These are phyloP conservation scores for Silene noctiflora DNA, from an alignment of 179 eudicot genomes.

Conservation along the genomic window DNA sequence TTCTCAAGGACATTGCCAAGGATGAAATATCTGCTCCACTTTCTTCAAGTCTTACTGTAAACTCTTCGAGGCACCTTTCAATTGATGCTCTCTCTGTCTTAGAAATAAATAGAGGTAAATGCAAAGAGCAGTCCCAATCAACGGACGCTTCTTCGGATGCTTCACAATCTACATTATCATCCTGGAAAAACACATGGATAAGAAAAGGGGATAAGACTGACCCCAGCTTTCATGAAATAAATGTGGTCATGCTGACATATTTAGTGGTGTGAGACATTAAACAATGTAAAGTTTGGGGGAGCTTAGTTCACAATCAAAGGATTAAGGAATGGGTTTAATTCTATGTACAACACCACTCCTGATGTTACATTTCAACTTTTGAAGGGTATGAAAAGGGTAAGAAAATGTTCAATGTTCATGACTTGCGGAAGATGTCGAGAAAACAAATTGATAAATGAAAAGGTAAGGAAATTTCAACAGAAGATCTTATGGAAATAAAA, in stretches of 20 bases:
- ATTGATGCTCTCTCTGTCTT: constrained; percentile 65
- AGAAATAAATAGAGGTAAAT: constrained; percentile 87
- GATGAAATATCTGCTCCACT: constrained; percentile 90
- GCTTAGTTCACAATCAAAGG: too few species aligned
- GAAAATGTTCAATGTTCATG: too few species aligned
- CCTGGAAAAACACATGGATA: constrained; percentile 28
- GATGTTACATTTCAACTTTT: too few species aligned
- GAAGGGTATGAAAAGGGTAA: too few species aligned
- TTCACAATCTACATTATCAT: constrained; percentile 25
- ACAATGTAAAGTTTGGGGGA: too few species aligned
- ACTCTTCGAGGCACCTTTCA: constrained; percentile 61
- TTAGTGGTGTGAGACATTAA: too few species aligned
- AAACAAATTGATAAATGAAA: background rate
- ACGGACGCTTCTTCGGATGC: constrained; percentile 19
- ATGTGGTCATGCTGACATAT: too few species aligned
- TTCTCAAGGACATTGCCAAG: constrained; percentile 52
- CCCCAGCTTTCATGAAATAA: too few species aligned
- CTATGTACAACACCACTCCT: too few species aligned
- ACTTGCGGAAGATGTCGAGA: background rate
- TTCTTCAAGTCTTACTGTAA: constrained; percentile 57
- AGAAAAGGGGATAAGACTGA: background rate
- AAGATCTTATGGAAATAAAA: too few species aligned
- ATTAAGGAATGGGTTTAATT: too few species aligned
- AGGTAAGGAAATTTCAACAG: background rate
- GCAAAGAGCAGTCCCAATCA: constrained; percentile 84